phyloP scores from a whole-genome alignment of 2,329 filamentous ascomycete species.

The Chaetomium sp. region DNA sequence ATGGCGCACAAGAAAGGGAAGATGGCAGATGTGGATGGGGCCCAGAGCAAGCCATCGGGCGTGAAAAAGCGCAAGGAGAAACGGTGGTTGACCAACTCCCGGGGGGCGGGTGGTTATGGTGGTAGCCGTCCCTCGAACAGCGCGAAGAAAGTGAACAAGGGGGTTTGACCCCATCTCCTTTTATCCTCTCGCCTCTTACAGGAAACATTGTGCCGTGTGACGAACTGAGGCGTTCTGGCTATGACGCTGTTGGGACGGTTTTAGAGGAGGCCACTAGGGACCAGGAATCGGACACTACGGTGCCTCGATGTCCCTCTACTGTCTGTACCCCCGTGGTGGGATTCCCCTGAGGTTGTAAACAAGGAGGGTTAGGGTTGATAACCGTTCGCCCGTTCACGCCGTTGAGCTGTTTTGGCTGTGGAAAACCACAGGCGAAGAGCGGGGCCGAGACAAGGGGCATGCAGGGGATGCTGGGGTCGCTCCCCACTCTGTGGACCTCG shows the following conservation, averaged over 20 bases:
- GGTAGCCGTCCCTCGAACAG: neutral
- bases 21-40: neutral
- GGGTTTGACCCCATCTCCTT: neutral
- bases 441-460: constrained; percentile 1
- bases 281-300: neutral
- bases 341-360: neutral
- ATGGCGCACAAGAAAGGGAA: neutral
- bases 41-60: too few species aligned
- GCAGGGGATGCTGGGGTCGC: neutral
- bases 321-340: too few species aligned
- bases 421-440: constrained; percentile 16
- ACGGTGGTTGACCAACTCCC: neutral
- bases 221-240: too few species aligned
- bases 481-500: constrained; percentile 19
- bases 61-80: neutral
- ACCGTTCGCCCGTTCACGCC: neutral
- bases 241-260: too few species aligned
- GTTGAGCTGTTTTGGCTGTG: neutral
- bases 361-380: neutral
- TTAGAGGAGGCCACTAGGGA: too few species aligned
- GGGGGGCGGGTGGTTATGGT: neutral
- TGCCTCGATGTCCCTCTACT: neutral
- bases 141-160: constrained; percentile 9
- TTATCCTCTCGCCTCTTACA: too few species aligned
- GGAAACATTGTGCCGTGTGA: too few species aligned